Conservation (phyloP, 1,284 basidiomycete species). For the Irpex sp. region DNA sequence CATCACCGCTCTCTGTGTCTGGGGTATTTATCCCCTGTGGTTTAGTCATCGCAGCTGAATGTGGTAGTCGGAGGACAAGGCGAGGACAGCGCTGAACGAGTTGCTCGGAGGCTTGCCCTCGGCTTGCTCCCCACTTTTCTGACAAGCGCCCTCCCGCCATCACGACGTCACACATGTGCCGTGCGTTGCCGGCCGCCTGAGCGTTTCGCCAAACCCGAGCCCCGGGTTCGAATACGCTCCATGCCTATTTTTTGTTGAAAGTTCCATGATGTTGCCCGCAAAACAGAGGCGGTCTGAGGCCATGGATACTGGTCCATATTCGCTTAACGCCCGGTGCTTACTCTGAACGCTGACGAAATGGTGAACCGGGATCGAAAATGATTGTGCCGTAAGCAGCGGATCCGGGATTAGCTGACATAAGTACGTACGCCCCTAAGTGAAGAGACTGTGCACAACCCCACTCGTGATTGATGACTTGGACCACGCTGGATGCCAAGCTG, state of each 20-base stretch:
- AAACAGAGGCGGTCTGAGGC: not conserved
- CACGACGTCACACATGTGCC: not conserved
- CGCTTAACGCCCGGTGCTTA: too few species aligned
- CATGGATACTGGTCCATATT: too few species aligned
- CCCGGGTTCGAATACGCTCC: not conserved
- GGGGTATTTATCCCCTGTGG: not conserved
- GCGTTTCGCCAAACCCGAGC: not conserved
- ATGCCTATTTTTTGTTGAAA: not conserved
- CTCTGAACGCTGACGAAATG: too few species aligned
- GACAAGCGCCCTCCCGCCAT: not conserved
- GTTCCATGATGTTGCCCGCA: not conserved
- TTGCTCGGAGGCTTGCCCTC: too few species aligned
- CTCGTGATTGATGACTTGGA: too few species aligned
- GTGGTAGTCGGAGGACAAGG: not conserved
- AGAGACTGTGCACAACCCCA: too few species aligned
- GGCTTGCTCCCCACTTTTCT: too few species aligned
- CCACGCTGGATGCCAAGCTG: too few species aligned
- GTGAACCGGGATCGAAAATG: too few species aligned
- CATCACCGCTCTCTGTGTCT: not conserved
- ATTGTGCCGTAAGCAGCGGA: too few species aligned
- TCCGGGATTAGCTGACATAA: too few species aligned
- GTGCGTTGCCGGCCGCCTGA: not conserved
- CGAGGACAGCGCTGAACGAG: not conserved
- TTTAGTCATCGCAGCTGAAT: constrained; percentile 18
- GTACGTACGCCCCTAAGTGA: too few species aligned